Percentiles rank a stretch among this genome's conserved stretches.
Evolutionary conservation across 1,139 yeast species (phyloP).

Genomic region (Magnusiomyces suaveolens): DNA sequence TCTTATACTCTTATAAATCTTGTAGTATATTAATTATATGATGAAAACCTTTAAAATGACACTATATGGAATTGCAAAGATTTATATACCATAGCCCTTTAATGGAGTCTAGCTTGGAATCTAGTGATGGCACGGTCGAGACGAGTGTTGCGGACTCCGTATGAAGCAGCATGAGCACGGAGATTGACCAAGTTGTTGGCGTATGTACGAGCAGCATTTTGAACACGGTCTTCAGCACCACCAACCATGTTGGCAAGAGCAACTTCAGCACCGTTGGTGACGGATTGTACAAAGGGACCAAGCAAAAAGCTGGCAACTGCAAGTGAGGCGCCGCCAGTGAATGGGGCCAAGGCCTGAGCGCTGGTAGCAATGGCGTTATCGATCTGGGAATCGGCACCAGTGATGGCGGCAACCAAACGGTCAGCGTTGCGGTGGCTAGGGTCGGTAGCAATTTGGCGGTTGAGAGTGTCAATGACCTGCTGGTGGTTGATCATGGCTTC

Average conservation of each 20-base stretch:
- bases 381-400: slow-evolving; percentile 17
- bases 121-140: background rate
- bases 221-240: slow-evolving; percentile 17
- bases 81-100: background rate
- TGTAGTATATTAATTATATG: background rate
- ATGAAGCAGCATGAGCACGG: background rate
- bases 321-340: slow-evolving; percentile 20
- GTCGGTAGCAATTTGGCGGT: slow-evolving; percentile 15
- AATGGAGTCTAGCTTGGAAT: background rate
- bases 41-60: background rate
- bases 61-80: no score
- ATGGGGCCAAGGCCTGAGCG: slow-evolving; percentile 20
- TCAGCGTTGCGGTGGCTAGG: slow-evolving; percentile 20
- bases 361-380: slow-evolving; percentile 18
- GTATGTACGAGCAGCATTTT: background rate
- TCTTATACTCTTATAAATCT: no score
- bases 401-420: slow-evolving; percentile 14
- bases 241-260: slow-evolving; percentile 20
- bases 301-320: slow-evolving; percentile 17
- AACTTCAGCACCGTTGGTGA: slow-evolving; percentile 25
- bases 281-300: slow-evolving; percentile 23
- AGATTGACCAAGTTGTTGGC: background rate
- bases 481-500: slow-evolving; percentile 20
- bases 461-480: slow-evolving; percentile 19
- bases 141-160: background rate